A percentile compares a stretch with the other conserved stretches of the same genome.
These are phyloP conservation scores for Saturnispora quitensis DNA, from an alignment of 805 yeast species.

Conservation along the genomic window DNA sequence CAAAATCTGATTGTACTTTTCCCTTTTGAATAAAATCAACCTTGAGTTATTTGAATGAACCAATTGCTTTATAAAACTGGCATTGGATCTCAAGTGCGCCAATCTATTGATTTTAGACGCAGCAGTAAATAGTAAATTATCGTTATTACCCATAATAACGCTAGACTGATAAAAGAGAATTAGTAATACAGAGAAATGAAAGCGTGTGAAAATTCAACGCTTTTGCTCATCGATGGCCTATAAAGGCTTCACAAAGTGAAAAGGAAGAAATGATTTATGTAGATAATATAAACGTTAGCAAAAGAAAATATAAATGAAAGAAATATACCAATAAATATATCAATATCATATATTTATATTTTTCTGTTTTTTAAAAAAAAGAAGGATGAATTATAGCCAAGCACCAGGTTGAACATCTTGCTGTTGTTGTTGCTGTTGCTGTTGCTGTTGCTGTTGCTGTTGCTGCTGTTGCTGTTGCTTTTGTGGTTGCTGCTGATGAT, in stretches of 20 bases:
- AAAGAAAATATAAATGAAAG: neutral
- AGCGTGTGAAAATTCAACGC: neutral
- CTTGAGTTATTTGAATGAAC: constrained; percentile 26
- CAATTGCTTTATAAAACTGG: constrained; percentile 33
- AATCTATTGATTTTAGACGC: constrained; percentile 48
- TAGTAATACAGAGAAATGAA: neutral
- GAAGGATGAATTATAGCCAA: constrained; percentile 18
- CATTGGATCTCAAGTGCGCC: constrained; percentile 51
- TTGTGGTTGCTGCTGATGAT: constrained; percentile 26
- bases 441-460: constrained; percentile 23
- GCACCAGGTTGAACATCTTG: constrained; percentile 17
- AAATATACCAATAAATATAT: neutral
- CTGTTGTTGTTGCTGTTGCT: constrained; percentile 24
- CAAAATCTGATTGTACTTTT: constrained; percentile 3
- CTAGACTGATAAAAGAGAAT: neutral
- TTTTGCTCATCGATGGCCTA: neutral
- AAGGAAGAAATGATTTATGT: neutral
- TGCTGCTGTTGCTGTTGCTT: constrained; percentile 17
- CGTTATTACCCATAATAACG: neutral
- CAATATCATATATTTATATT: neutral
- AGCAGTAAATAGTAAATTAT: constrained; percentile 2
- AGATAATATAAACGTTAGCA: constrained; percentile 1
- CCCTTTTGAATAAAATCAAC: constrained; percentile 34
- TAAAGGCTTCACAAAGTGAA: neutral
- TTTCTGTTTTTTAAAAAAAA: neutral